Base-by-base conservation (phyloP, 139 green algal species). In the Chlorella sp. region DNA sequence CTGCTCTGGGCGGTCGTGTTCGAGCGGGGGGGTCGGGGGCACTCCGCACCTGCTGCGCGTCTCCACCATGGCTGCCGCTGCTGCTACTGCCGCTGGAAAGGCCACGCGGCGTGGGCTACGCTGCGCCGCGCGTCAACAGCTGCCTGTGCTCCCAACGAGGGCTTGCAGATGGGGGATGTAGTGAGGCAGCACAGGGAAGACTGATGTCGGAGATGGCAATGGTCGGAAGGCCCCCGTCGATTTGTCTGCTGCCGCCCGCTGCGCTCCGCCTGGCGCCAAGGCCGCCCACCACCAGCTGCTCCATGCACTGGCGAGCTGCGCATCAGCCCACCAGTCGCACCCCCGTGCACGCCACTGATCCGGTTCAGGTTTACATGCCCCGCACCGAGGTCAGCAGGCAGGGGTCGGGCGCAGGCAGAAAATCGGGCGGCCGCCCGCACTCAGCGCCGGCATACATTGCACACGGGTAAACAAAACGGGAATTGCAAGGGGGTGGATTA, bases 31-130 rank as follows among this genome's bases (percentile, higher is more conserved):
- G 44, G 44, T 6, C 44, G 9, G 44, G 44, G 44, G 44, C 44
- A 51, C 7, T 9, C 55, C 76, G 12, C 57, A 71, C 57, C 76
- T 72, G 57, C 76, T 82, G 13, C 76, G 60, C 9, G 76, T 82
- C 60, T 82, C 57, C 56, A 82, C 76, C 76, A 82, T 82, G 12
- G 65, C 9, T 21, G 23, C 32, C 68, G 18, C 47, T 41, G 4
- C 32, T 51, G 18, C 25, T n/a, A 23, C 13, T 23, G 13, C 11
- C 2, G 51, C 11, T 26, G 30, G 9, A 26, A 5, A 25, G 30
- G 64, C 30, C 1, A 11, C 63, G 7, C 3, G 64, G 64, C 9
- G 12, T 39, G n/a, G 30, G 64, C 51, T 60, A 2, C 13, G 51
- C 51, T 60, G 51, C 51, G 44, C 44, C 44, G 63, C 7, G 63